Percentiles rank a stretch among this genome's conserved stretches.
phyloP scores from a whole-genome alignment of 148 eudicot genomes.

The Rhododendron henanense region DNA sequence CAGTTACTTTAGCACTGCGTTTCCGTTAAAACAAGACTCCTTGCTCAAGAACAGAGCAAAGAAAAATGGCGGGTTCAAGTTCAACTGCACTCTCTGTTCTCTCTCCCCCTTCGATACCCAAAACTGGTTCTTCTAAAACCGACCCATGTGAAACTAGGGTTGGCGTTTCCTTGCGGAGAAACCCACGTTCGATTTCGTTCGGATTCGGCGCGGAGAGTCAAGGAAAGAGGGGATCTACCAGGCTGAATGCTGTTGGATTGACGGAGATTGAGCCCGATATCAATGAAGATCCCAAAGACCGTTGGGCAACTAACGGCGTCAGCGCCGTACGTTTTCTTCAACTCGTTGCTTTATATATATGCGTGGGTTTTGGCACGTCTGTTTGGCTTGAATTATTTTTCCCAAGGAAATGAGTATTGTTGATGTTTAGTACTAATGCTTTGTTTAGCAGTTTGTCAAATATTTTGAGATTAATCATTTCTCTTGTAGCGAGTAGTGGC shows the following conservation, averaged over 20 bases:
- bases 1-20: neutral
- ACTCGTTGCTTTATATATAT: neutral
- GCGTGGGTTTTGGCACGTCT: neutral
- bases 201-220: neutral
- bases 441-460: neutral
- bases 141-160: constrained; percentile 12
- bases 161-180: constrained; percentile 12
- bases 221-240: constrained; percentile 19
- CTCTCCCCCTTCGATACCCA: constrained; percentile 31
- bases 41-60: constrained; percentile 1
- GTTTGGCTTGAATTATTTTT: neutral
- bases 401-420: neutral
- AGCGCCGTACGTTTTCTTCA: constrained; percentile 33
- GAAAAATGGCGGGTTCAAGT: constrained; percentile 34
- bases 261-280: constrained; percentile 77
- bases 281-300: constrained; percentile 76
- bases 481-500: neutral
- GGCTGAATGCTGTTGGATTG: constrained; percentile 57
- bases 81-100: constrained; percentile 33
- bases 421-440: neutral
- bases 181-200: neutral
- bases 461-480: neutral
- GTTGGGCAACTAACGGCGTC: constrained; percentile 66
- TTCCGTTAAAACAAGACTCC: neutral
- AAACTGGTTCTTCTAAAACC: constrained; percentile 1